Evolutionary conservation across 306 rosid species (phyloP).

Genomic region (Alnus rubra): DNA sequence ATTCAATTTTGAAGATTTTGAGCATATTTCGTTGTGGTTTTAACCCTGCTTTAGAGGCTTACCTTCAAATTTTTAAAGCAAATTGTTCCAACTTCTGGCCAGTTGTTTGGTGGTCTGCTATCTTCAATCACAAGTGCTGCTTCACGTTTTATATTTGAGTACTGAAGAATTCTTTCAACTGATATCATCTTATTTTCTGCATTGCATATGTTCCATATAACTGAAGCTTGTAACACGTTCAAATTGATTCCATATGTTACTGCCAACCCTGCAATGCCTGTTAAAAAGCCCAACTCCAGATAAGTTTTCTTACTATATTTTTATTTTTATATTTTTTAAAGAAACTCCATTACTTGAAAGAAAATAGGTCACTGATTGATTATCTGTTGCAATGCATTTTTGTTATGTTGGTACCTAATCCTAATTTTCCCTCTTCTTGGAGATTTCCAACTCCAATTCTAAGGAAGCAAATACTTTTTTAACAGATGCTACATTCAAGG

Average conservation of each 20-base stretch:
- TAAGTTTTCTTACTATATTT: not conserved
- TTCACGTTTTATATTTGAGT: slow-evolving; percentile 71
- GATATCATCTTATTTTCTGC: slow-evolving; percentile 97
- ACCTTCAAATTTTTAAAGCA: slow-evolving; percentile 74
- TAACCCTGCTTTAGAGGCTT: slow-evolving; percentile 14
- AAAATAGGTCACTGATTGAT: not conserved
- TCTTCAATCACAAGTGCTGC: slow-evolving; percentile 80
- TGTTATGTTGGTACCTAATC: not conserved
- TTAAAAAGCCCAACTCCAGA: slow-evolving; percentile 22
- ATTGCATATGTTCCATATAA: slow-evolving; percentile 94
- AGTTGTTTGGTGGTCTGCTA: slow-evolving; percentile 66
- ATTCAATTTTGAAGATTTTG: not conserved
- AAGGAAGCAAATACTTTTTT: not conserved
- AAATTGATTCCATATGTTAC: slow-evolving; percentile 93
- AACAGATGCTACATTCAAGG: not conserved
- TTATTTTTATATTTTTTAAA: not conserved
- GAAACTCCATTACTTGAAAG: not conserved
- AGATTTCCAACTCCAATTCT: not conserved
- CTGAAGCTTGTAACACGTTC: slow-evolving; percentile 81
- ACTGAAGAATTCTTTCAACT: slow-evolving; percentile 91
- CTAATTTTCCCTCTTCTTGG: not conserved
- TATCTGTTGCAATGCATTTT: not conserved
- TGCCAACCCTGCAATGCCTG: slow-evolving; percentile 97
- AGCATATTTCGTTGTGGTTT: slow-evolving; percentile 3
- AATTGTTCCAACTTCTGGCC: slow-evolving; percentile 91